phyloP scores from a whole-genome alignment of 139 green algal species.

The Pycnococcus provasolii region DNA sequence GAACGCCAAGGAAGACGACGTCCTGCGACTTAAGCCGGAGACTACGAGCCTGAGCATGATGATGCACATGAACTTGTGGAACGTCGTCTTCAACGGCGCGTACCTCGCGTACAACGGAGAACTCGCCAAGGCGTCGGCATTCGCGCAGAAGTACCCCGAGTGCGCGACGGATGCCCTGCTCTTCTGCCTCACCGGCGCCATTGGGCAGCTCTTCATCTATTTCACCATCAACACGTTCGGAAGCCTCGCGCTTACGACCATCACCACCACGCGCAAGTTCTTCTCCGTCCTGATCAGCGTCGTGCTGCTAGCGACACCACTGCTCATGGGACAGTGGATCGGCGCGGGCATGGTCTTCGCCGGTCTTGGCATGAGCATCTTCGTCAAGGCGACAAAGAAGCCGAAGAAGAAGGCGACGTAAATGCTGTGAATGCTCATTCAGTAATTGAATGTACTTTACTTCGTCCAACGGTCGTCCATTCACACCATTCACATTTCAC shows the following conservation, averaged over 20 bases:
- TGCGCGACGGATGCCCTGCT: constrained; percentile 59
- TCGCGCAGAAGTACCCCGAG: constrained; percentile 61
- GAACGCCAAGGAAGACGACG: constrained; percentile 63
- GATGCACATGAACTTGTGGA: constrained; percentile 96
- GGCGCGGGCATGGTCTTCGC: constrained; percentile 82
- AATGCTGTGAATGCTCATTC: too few relatives aligned
- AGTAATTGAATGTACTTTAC: too few relatives aligned
- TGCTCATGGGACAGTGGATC: constrained; percentile 67
- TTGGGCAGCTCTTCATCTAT: constrained; percentile 98
- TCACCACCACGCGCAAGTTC: constrained; percentile 98
- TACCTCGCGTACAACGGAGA: constrained; percentile 54
- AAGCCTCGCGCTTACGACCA: constrained; percentile 71
- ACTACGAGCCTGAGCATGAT: constrained; percentile 65
- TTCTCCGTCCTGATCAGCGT: constrained; percentile 88
- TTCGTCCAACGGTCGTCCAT: too few relatives aligned
- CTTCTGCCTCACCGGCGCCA: constrained; percentile 85
- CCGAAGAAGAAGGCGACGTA: constrained; percentile 13
- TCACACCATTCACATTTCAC: too few relatives aligned
- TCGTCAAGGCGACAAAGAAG: constrained; percentile 48
- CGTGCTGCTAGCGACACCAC: constrained; percentile 50
- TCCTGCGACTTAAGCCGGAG: constrained; percentile 12
- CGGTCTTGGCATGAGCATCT: constrained; percentile 58
- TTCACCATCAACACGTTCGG: constrained; percentile 83
- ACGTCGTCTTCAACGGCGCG: constrained; percentile 50
- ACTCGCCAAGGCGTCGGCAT: constrained; percentile 38